Percentiles rank a stretch among this genome's conserved stretches.
phyloP scores from a whole-genome alignment of 441 rosid species.

The Erodium chrysanthum region DNA sequence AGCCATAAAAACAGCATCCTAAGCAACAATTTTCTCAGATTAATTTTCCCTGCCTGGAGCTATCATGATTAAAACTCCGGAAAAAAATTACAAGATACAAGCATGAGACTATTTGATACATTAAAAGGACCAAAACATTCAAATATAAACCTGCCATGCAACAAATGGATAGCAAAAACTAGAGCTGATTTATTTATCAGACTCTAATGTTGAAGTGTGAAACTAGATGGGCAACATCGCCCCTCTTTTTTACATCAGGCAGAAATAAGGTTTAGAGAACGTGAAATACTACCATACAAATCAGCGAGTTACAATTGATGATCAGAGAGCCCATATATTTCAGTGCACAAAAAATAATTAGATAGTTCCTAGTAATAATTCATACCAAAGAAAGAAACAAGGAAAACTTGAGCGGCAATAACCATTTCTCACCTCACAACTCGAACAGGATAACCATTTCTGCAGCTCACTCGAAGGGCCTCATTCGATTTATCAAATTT shows the following conservation, averaged over 20 bases:
- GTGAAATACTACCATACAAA: neutral
- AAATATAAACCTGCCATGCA: neutral
- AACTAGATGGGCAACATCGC: neutral
- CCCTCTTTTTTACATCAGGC: neutral
- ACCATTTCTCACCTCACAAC: constrained; percentile 52
- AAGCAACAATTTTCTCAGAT: neutral
- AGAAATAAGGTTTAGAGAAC: neutral
- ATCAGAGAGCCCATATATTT: no score
- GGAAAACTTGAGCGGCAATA: neutral
- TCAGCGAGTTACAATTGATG: neutral
- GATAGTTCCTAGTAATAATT: no score
- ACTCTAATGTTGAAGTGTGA: no score
- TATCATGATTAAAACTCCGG: neutral
- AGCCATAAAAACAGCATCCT: neutral
- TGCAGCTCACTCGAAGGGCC: constrained; percentile 61
- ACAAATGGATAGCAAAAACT: neutral
- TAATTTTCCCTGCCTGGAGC: neutral
- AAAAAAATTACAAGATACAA: neutral
- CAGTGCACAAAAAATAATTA: neutral
- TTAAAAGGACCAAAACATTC: neutral
- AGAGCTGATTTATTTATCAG: neutral
- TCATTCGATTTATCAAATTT: constrained; percentile 42
- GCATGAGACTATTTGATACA: neutral
- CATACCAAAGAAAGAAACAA: neutral
- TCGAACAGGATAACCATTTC: constrained; percentile 68